A percentile compares a stretch with the other conserved stretches of the same genome.
These are phyloP conservation scores for Rhizopogon vesiculosus DNA, from an alignment of 768 basidiomycete species.

Conservation along the genomic window DNA sequence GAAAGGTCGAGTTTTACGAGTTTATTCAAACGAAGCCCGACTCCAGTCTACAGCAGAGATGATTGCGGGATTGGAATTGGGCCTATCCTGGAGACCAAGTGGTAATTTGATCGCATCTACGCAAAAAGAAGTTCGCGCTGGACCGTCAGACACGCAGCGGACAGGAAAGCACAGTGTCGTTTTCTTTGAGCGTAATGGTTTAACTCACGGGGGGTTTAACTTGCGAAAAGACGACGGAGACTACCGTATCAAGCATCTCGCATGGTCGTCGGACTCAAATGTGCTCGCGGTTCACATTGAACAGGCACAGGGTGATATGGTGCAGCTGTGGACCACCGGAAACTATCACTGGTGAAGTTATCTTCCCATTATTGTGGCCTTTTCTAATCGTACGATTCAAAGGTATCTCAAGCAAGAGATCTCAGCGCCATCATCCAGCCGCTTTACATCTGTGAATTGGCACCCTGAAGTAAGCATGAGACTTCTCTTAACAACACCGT, in stretches of 20 bases:
- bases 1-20: slow-evolving; percentile 19
- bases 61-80: slow-evolving; percentile 77
- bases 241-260: slow-evolving; percentile 69
- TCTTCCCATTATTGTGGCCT: neutral
- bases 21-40: slow-evolving; percentile 41
- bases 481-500: slow-evolving; percentile 60
- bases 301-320: slow-evolving; percentile 61
- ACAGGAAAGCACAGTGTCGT: slow-evolving; percentile 79
- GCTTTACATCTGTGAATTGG: slow-evolving; percentile 79
- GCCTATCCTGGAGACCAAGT: slow-evolving; percentile 80
- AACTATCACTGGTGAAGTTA: slow-evolving; percentile 85
- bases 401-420: slow-evolving; percentile 96
- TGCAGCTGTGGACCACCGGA: slow-evolving; percentile 91
- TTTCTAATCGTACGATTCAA: neutral
- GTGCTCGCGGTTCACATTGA: slow-evolving; percentile 85
- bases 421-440: slow-evolving; percentile 39
- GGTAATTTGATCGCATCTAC: slow-evolving; percentile 82
- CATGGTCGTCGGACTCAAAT: slow-evolving; percentile 87
- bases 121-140: slow-evolving; percentile 72
- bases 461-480: slow-evolving; percentile 76
- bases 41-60: slow-evolving; percentile 85
- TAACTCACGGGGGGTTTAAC: slow-evolving; percentile 86
- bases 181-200: slow-evolving; percentile 93
- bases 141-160: slow-evolving; percentile 62
- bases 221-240: slow-evolving; percentile 53